phyloP scores from a whole-genome alignment of 1,284 basidiomycete species.

The Leccinum subrobustum region DNA sequence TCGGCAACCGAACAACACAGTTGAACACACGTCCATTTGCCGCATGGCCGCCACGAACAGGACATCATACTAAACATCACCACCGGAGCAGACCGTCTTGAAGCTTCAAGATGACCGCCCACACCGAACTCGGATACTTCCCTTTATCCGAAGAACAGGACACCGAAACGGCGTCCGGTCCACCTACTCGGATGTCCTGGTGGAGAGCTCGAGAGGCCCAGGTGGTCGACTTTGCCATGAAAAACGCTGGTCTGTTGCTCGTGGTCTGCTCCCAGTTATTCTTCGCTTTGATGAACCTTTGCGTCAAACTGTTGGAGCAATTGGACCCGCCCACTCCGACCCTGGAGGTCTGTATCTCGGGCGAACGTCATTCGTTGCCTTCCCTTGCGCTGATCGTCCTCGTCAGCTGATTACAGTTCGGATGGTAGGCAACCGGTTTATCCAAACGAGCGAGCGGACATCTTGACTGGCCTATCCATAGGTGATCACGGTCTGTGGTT shows the following conservation, averaged over 20 bases:
- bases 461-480: constrained; percentile 14
- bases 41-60: background rate
- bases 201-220: background rate
- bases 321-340: constrained; percentile 58
- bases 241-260: constrained; percentile 61
- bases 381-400: constrained; percentile 32
- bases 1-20: background rate
- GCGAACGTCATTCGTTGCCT: background rate
- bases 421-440: constrained; percentile 36
- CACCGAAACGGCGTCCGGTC: background rate
- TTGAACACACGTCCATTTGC: background rate
- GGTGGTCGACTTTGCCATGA: background rate
- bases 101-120: background rate
- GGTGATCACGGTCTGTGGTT: constrained; percentile 46
- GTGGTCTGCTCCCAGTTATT: constrained; percentile 61
- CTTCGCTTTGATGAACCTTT: constrained; percentile 59
- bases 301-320: constrained; percentile 59
- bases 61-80: background rate
- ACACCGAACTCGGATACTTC: background rate
- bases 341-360: constrained; percentile 47
- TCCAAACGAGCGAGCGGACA: too few species aligned
- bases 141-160: background rate
- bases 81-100: background rate
- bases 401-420: constrained; percentile 47
- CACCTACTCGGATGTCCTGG: background rate